phyloP scores from a whole-genome alignment of 176 grass and related monocot genomes.

The Stipa capillata region DNA sequence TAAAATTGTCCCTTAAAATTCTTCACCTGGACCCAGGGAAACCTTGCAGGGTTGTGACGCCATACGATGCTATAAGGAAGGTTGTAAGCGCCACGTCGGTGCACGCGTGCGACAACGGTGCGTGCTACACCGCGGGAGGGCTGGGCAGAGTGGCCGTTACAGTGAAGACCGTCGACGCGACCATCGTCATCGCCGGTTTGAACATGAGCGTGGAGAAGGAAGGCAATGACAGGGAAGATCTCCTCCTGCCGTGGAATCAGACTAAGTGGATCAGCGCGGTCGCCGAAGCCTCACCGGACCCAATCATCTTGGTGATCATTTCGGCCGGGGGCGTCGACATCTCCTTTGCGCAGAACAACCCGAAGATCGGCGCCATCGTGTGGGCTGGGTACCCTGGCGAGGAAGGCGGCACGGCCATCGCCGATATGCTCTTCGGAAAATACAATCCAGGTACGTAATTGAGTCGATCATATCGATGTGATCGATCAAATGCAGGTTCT shows the following conservation, averaged over 20 bases:
- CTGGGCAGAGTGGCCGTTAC: background rate
- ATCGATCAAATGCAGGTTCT: background rate
- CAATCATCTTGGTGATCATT: constrained; percentile 40
- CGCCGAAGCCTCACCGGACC: constrained; percentile 24
- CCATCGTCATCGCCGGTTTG: constrained; percentile 37
- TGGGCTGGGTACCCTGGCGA: constrained; percentile 55
- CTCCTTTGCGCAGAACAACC: constrained; percentile 37
- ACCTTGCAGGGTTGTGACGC: constrained; percentile 50
- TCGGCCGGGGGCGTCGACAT: constrained; percentile 41
- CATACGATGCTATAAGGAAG: constrained; percentile 28
- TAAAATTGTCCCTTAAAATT: background rate
- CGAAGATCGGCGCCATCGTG: constrained; percentile 42
- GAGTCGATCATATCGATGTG: background rate
- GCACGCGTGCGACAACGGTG: constrained; percentile 33
- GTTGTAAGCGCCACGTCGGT: background rate
- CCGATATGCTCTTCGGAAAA: constrained; percentile 35
- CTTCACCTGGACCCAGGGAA: background rate
- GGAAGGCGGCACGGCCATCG: constrained; percentile 43
- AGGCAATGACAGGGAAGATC: constrained; percentile 34
- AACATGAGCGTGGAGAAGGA: constrained; percentile 43
- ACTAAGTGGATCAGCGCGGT: constrained; percentile 20
- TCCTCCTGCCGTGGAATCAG: constrained; percentile 39
- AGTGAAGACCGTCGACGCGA: constrained; percentile 18
- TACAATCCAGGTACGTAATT: constrained; percentile 29
- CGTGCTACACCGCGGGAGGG: background rate